These are phyloP conservation scores for Cordyceps javanica DNA, from an alignment of 2,329 filamentous ascomycete genomes.

Conservation along the genomic window DNA sequence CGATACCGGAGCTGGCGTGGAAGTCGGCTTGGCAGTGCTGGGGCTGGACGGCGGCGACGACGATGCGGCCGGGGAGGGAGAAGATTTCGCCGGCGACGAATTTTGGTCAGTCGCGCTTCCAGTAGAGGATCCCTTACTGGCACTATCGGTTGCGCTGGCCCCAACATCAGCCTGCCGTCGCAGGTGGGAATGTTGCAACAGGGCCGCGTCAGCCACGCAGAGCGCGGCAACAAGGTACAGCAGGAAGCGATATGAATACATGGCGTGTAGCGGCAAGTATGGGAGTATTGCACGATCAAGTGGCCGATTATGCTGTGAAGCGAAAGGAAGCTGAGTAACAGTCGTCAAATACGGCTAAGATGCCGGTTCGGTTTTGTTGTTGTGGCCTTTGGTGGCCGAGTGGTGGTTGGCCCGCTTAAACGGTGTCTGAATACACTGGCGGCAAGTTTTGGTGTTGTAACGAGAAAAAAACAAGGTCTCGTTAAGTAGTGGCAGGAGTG, in stretches of 20 bases:
- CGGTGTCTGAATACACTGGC: background rate
- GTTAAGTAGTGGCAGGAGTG: no score
- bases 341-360: background rate
- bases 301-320: background rate
- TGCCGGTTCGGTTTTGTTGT: background rate
- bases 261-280: background rate
- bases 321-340: background rate
- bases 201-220: slow-evolving; percentile 39
- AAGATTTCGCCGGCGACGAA: background rate
- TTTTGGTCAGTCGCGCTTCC: background rate
- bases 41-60: background rate
- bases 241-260: slow-evolving; percentile 42
- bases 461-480: background rate
- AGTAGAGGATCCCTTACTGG: background rate
- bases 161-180: slow-evolving; percentile 15
- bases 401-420: background rate
- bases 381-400: background rate
- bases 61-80: background rate
- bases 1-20: background rate
- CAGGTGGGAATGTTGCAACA: slow-evolving; percentile 21
- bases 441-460: background rate
- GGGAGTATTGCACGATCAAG: background rate
- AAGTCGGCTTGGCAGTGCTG: background rate
- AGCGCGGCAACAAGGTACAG: slow-evolving; percentile 45
- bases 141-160: slow-evolving; percentile 14